Evolutionary conservation across 1,139 yeast genomes (phyloP), one percentile per base, ranked within the genome.

Genomic region (Yamadazyma dushanensis): DNA sequence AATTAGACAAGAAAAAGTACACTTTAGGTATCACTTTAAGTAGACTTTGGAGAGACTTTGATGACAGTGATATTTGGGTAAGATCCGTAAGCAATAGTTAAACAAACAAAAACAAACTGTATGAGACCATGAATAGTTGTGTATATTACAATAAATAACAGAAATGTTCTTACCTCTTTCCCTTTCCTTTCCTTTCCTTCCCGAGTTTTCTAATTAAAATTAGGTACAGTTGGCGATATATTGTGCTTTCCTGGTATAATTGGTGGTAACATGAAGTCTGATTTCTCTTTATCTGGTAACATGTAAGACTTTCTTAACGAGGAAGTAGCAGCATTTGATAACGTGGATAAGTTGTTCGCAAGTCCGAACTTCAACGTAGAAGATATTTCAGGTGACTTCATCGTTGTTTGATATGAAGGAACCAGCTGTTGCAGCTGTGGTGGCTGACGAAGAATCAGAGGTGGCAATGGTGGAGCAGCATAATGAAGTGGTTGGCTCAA

Each of bases 31-130:
- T 69, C 23, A 57, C 67, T 23, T 63, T 70, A 29, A 67, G 73
- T 45, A 59, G 76, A 36, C 55, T 70, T 44, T 67, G 73, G 74
- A 54, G 76, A 36, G 70, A 56, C 22, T 59, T 58, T 37, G 74
- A 69, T 37, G 73, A 66, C 37, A 65, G 63, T 44, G 71, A 67
- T 35, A 62, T 70, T 36, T 70, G 76, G 76, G 73, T 70, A 22
- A 57, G 71, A 35, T 29, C 44, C 13, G 50, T 46, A 6, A 42
- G 46, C 27, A 26, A 26, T 21, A 26, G 29, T 15, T 26, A n/a
- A 11, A 6, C 4, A 26, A 14, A 17, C n/a, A 4, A 26, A 4
- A 15, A 5, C 14, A 8, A 26, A 26, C 5, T 7, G 19, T 25
- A 25, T 25, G 27, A 15, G 27, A 25, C 27, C 27, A 25, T 13